Conservation (phyloP, 441 rosid species). For the Oxalis stricta region DNA sequence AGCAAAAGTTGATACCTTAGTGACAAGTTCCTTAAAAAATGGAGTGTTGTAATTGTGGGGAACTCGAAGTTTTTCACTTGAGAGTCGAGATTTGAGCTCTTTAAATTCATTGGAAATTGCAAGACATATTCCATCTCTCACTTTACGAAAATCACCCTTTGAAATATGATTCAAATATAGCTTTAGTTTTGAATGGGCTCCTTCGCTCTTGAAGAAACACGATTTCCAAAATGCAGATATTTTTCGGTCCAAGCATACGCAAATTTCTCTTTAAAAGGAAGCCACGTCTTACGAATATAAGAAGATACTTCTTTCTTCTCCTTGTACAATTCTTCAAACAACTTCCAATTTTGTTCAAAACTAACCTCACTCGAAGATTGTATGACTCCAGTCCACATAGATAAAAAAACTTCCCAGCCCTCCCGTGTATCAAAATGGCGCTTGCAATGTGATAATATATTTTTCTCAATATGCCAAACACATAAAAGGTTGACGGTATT, state of each 20-base stretch:
- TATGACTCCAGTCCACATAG: not conserved
- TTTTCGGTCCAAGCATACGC: not conserved
- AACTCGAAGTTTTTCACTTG: not conserved
- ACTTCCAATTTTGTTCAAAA: not conserved
- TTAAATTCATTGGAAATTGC: not conserved
- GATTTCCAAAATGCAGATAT: not conserved
- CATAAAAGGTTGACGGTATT: not conserved
- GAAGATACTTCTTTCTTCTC: not conserved
- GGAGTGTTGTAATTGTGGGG: not conserved
- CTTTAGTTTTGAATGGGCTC: not conserved
- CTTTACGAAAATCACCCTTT: not conserved
- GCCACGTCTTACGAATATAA: not conserved
- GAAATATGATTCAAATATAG: not conserved
- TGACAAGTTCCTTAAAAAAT: not conserved
- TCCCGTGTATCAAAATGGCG: not conserved
- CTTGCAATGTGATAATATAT: not conserved
- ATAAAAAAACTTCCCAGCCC: not conserved
- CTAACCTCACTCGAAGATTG: not conserved
- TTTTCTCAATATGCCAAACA: slow-evolving; percentile 4
- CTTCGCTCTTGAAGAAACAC: not conserved
- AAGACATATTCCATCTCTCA: not conserved
- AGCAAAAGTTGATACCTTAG: not conserved
- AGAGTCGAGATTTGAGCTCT: not conserved
- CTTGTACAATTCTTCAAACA: not conserved
- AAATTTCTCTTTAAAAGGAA: not conserved